phyloP scores from a whole-genome alignment of 2,329 filamentous ascomycete species.

The Anisogramma anomala region DNA sequence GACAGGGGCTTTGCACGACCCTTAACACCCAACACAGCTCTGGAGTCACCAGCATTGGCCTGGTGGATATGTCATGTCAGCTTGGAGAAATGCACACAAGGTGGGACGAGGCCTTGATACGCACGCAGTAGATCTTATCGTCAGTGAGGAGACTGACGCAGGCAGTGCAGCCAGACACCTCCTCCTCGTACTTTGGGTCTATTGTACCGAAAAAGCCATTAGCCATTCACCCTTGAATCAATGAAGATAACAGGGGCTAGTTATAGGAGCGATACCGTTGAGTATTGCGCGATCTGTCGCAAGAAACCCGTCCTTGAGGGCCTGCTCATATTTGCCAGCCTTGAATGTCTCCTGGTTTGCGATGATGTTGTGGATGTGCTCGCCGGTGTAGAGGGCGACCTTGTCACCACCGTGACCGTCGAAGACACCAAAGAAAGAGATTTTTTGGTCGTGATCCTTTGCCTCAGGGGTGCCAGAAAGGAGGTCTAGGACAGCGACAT shows the following conservation, averaged over 20 bases:
- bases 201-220: slow-evolving; percentile 15
- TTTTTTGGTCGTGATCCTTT: slow-evolving; percentile 56
- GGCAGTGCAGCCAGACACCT: slow-evolving; percentile 95
- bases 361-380: slow-evolving; percentile 88
- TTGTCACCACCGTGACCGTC: slow-evolving; percentile 97
- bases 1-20: slow-evolving; percentile 93
- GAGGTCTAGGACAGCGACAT: slow-evolving; percentile 81
- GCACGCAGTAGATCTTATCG: slow-evolving; percentile 88
- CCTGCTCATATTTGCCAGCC: slow-evolving; percentile 83
- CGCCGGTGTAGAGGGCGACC: slow-evolving; percentile 84
- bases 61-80: slow-evolving; percentile 30
- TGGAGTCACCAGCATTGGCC: slow-evolving; percentile 95
- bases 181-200: slow-evolving; percentile 96
- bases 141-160: slow-evolving; percentile 81
- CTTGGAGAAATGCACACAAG: slow-evolving; percentile 11
- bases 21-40: slow-evolving; percentile 91
- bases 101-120: slow-evolving; percentile 31
- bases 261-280: slow-evolving; percentile 52
- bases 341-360: slow-evolving; percentile 92
- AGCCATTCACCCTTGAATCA: slow-evolving; percentile 6
- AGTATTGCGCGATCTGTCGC: slow-evolving; percentile 93
- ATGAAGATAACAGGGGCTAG: background rate
- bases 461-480: slow-evolving; percentile 46
- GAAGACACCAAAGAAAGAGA: slow-evolving; percentile 96
- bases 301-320: slow-evolving; percentile 92